Conservation (phyloP, 768 basidiomycete genomes). For the Mycena sanguinolenta region DNA sequence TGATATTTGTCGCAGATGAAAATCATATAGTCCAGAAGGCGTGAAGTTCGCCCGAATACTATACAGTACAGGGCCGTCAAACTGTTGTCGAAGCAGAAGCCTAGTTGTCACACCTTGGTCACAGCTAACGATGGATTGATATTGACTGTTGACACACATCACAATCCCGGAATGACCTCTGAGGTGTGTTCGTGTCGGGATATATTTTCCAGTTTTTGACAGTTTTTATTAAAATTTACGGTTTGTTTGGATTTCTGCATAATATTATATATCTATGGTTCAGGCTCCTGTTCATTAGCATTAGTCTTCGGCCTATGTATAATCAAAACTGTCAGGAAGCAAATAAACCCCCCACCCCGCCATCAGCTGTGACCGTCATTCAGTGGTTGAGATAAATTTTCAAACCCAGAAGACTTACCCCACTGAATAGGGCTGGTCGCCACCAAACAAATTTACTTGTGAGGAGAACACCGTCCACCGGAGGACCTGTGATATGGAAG, state of each 20-base stretch:
- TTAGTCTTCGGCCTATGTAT: constrained; percentile 15
- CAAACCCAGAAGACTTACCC: constrained; percentile 42
- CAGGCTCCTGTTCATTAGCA: background rate
- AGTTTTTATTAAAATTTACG: no score
- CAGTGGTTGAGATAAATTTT: background rate
- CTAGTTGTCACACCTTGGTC: no score
- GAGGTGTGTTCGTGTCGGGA: no score
- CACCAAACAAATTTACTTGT: constrained; percentile 68
- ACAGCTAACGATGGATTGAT: no score
- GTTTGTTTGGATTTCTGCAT: background rate
- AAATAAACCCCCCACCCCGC: constrained; percentile 22
- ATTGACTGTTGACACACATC: no score
- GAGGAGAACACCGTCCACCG: constrained; percentile 70
- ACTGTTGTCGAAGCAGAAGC: no score
- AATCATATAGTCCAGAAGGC: no score
- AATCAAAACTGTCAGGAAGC: constrained; percentile 14
- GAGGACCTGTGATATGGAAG: constrained; percentile 51
- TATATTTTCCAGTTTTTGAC: no score
- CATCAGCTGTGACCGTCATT: constrained; percentile 4
- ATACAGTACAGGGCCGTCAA: no score
- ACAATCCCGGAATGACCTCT: no score
- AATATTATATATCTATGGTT: background rate
- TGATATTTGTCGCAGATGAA: no score
- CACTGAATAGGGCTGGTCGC: constrained; percentile 68
- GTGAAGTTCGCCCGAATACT: no score